A percentile compares a stretch with the other conserved stretches of the same genome.
These are phyloP conservation scores for Clarireedia homoeocarpa DNA, from an alignment of 2,329 filamentous ascomycete genomes.

Conservation along the genomic window DNA sequence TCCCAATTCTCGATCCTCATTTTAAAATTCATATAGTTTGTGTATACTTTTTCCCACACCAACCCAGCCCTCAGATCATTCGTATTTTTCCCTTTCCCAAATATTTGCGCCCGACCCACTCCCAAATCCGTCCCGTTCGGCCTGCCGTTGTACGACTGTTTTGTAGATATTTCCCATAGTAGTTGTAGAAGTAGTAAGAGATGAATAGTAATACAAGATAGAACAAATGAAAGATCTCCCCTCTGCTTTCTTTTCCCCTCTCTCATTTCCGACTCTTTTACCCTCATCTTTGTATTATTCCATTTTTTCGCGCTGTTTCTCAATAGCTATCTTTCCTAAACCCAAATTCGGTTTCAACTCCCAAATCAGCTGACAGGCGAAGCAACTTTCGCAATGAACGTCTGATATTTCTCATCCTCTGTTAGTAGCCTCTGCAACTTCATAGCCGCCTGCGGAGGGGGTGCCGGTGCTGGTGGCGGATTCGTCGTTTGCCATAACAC, in stretches of 20 bases:
- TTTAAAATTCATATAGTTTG: background rate
- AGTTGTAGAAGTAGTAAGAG: too few species aligned
- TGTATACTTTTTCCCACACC: background rate
- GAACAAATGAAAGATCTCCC: too few species aligned
- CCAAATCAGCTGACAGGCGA: background rate
- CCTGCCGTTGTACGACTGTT: too few species aligned
- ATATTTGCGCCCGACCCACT: too few species aligned
- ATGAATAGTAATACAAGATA: too few species aligned
- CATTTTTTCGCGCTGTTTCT: background rate
- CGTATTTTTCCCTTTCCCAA: background rate
- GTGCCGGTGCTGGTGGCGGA: slow-evolving; percentile 8
- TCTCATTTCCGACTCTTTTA: background rate
- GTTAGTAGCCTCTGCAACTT: slow-evolving; percentile 27
- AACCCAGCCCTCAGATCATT: background rate
- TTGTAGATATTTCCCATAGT: too few species aligned
- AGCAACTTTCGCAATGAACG: slow-evolving; percentile 32
- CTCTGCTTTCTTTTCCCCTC: background rate
- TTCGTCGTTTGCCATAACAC: slow-evolving; percentile 23
- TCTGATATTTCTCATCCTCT: slow-evolving; percentile 40
- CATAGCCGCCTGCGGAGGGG: background rate
- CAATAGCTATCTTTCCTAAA: too few species aligned
- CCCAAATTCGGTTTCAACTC: too few species aligned
- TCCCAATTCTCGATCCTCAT: too few species aligned
- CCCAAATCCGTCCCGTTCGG: too few species aligned
- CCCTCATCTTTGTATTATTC: background rate